Evolutionary conservation across 306 rosid species (phyloP).

Genomic region (Cucumis melo): DNA sequence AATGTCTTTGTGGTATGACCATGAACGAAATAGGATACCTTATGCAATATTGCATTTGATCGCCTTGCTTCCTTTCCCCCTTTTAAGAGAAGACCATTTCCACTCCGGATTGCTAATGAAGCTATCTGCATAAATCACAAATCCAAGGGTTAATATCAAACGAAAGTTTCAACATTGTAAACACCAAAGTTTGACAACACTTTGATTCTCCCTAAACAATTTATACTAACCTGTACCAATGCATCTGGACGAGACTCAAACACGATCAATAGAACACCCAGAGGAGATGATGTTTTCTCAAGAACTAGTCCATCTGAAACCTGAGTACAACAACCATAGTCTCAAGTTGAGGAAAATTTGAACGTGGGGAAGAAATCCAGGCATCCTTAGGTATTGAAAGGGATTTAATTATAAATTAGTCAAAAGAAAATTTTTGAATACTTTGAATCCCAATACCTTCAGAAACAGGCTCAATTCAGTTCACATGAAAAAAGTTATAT

Average conservation of each 20-base stretch:
- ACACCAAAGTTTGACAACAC: background rate
- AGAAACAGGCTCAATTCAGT: background rate
- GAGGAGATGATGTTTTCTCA: slow-evolving; percentile 88
- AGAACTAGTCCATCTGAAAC: slow-evolving; percentile 81
- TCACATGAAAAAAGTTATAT: background rate
- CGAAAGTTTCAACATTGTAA: background rate
- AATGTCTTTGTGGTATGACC: background rate
- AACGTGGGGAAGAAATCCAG: background rate
- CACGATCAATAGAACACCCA: slow-evolving; percentile 87
- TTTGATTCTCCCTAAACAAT: background rate
- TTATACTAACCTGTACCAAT: slow-evolving; percentile 62
- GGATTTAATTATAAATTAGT: background rate
- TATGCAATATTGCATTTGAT: slow-evolving; percentile 84
- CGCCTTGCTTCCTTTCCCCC: slow-evolving; percentile 99
- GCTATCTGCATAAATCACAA: slow-evolving; percentile 50
- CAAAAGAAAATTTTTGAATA: background rate
- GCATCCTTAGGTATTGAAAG: background rate
- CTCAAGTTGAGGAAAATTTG: slow-evolving; percentile 9
- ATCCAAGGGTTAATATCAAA: background rate
- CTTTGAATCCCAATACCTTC: background rate
- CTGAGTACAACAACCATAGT: slow-evolving; percentile 29
- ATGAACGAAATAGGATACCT: slow-evolving; percentile 33
- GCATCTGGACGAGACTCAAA: slow-evolving; percentile 99
- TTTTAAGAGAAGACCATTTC: slow-evolving; percentile 92
- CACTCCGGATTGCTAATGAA: slow-evolving; percentile 89